These are phyloP conservation scores for Pestalotiopsis sp. DNA, from an alignment of 2,329 filamentous ascomycete species.

Conservation along the genomic window DNA sequence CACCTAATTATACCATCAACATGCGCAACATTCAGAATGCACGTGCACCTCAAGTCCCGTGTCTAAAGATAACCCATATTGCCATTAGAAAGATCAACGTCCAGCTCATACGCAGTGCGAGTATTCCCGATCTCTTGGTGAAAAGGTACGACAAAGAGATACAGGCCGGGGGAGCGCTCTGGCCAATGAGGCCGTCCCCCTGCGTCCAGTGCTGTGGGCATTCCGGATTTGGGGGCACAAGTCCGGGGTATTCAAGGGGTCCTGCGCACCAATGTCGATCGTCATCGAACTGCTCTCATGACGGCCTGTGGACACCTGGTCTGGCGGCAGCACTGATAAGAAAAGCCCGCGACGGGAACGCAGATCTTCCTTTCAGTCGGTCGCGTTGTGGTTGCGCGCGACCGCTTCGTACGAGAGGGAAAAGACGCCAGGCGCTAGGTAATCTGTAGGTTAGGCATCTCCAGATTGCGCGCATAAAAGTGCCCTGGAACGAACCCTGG, in stretches of 20 bases:
- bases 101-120: background rate
- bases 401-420: background rate
- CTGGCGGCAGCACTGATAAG: background rate
- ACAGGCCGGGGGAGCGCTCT: background rate
- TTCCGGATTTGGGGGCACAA: conserved; percentile 1
- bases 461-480: background rate
- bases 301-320: background rate
- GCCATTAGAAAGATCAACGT: background rate
- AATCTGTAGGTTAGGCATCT: background rate
- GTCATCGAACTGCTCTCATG: conserved; percentile 8
- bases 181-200: background rate
- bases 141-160: background rate
- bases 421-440: background rate
- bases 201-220: conserved; percentile 2
- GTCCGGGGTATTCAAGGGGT: conserved; percentile 4
- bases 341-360: background rate
- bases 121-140: background rate
- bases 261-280: conserved; percentile 1
- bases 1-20: too few relatives aligned
- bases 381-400: background rate
- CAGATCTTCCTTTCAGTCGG: background rate
- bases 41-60: too few relatives aligned
- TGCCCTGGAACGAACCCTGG: background rate
- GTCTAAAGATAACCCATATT: too few relatives aligned
- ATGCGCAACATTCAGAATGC: too few relatives aligned